These are phyloP conservation scores for Fraxinus albicans DNA, from an alignment of 305 asterid genomes.

Conservation along the genomic window DNA sequence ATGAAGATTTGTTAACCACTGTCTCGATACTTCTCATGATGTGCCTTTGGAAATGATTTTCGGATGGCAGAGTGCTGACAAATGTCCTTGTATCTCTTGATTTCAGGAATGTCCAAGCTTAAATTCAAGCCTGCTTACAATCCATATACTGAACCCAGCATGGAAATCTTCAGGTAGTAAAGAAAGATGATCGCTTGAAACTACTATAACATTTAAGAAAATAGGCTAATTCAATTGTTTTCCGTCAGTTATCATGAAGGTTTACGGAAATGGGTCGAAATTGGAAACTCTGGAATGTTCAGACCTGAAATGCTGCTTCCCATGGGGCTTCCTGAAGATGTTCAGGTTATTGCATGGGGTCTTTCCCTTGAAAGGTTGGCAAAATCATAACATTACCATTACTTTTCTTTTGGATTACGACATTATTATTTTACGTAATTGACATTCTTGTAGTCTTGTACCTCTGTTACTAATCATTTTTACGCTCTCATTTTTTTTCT, in stretches of 20 bases:
- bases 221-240: conserved; percentile 15
- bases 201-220: background rate
- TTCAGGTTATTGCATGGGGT: conserved; percentile 97
- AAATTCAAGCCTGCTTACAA: conserved; percentile 97
- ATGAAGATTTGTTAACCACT: background rate
- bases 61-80: background rate
- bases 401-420: background rate
- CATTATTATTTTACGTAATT: background rate
- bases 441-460: background rate
- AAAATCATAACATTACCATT: background rate
- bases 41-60: background rate
- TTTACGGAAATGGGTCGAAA: conserved; percentile 88
- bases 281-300: conserved; percentile 98
- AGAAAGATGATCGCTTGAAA: background rate
- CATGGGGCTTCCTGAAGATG: conserved; percentile 97
- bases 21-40: background rate
- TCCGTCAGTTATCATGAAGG: conserved; percentile 88
- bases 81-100: conserved; percentile 13
- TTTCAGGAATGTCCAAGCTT: conserved; percentile 90
- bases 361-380: conserved; percentile 92
- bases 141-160: conserved; percentile 99
- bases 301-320: conserved; percentile 98
- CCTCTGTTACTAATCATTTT: background rate
- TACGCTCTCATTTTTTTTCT: background rate
- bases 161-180: conserved; percentile 93